Conservation (phyloP, 768 basidiomycete species). For the Leccinum uliginosum region DNA sequence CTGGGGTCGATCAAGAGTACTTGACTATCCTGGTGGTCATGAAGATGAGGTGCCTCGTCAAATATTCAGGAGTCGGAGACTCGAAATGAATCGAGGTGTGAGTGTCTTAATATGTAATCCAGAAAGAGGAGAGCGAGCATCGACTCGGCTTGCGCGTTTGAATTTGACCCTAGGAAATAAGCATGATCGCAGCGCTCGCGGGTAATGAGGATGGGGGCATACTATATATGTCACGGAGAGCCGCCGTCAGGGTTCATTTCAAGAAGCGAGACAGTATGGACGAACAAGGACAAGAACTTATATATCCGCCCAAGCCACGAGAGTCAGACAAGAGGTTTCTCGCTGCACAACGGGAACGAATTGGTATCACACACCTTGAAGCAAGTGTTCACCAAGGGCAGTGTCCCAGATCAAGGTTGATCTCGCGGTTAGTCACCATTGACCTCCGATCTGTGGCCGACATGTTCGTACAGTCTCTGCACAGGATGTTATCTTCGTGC, state of each 20-base stretch:
- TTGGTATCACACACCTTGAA: neutral
- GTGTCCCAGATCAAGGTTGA: neutral
- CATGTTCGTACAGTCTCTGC: neutral
- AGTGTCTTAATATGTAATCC: slow-evolving; percentile 9
- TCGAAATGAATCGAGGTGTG: slow-evolving; percentile 9
- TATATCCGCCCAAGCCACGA: no score
- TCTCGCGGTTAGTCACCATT: neutral
- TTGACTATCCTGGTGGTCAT: neutral
- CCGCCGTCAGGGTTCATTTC: neutral
- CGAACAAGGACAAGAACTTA: no score
- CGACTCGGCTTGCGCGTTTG: neutral
- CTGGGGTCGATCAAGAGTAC: neutral
- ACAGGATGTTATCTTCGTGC: neutral
- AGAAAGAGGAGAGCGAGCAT: neutral
- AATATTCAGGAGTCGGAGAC: neutral
- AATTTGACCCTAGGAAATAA: slow-evolving; percentile 1
- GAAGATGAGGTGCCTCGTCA: neutral
- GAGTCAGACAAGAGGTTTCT: neutral
- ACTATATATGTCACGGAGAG: neutral
- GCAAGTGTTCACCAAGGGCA: neutral
- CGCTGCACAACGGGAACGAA: neutral
- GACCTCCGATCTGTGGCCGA: neutral
- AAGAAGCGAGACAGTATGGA: neutral
- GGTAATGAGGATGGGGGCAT: no score
- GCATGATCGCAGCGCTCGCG: neutral